Evolutionary conservation across 1,139 yeast genomes (phyloP), one percentile per base, ranked within the genome.

Genomic region (Taiozyma onychis): DNA sequence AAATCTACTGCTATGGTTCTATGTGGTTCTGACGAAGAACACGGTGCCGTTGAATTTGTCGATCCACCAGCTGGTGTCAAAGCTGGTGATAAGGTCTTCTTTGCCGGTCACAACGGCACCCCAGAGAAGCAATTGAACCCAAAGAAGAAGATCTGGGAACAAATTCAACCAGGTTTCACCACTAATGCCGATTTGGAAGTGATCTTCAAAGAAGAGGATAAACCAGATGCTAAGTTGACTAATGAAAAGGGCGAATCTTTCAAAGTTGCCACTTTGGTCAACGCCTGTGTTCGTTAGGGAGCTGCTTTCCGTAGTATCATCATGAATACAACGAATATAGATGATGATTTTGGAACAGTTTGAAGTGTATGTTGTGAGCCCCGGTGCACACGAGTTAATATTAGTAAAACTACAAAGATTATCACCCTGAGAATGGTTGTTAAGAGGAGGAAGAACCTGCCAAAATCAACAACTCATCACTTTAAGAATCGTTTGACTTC

Each of bases 91-190:
- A 90, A 90, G 76, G 79, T 93, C 58, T 90, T 88, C 79, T 93
- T 95, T 65, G 97, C 90, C 73, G 95, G 88, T 53, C 90, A 75
- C 69, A 85, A 89, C 63, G 88, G 88, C 57, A 80, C 79, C 51
- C 99, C 99, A 58, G 96, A 90, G 71, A 81, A 89, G 67, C 95
- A 85, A 67, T 78, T 95, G 71, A 91, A 93, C 74, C 99, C 99
- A 62, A 95, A 95, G 84, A 95, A 93, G 87, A 95, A 95, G 80
- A 77, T 93, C 57, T 95, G 96, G 93, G 99, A 95, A 77, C 78
- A 91, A 48, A 76, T 88, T 58, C 99, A 95, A 76, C 98, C 97
- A 48, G 76, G 78, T 53, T 91, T 93, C 77, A 74, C 93, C 52
- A 91, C 98, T 44, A 83, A 76, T 60, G 95, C 82, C 44, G 72